Evolutionary conservation across 1,139 yeast genomes (phyloP).

Genomic region (Geotrichum cucujoidarum): DNA sequence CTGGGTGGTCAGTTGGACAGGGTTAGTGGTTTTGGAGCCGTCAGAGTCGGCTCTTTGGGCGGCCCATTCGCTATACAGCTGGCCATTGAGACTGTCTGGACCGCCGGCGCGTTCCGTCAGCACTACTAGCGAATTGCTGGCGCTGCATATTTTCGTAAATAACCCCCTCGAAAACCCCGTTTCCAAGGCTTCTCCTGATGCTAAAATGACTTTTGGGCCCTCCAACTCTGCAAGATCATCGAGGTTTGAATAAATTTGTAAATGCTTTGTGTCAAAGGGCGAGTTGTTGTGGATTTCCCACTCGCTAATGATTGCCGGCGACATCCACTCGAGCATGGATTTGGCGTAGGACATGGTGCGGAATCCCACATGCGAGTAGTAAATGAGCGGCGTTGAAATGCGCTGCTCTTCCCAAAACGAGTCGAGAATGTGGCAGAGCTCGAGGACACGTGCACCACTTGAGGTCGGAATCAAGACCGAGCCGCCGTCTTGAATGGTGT

Average conservation of each 20-base stretch:
- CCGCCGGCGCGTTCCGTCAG: slow-evolving; percentile 59
- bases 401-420: slow-evolving; percentile 51
- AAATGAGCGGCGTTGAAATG: slow-evolving; percentile 55
- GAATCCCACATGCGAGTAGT: slow-evolving; percentile 74
- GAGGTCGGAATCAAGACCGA: slow-evolving; percentile 80
- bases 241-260: slow-evolving; percentile 50
- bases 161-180: slow-evolving; percentile 61
- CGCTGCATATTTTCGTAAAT: slow-evolving; percentile 55
- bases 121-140: slow-evolving; percentile 63
- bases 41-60: slow-evolving; percentile 15
- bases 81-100: slow-evolving; percentile 40
- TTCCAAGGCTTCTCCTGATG: slow-evolving; percentile 66
- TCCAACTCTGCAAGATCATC: slow-evolving; percentile 52
- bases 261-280: slow-evolving; percentile 59
- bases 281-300: slow-evolving; percentile 72
- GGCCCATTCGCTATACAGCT: slow-evolving; percentile 57
- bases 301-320: slow-evolving; percentile 67
- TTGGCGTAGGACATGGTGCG: slow-evolving; percentile 78
- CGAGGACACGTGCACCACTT: slow-evolving; percentile 78
- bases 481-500: slow-evolving; percentile 65
- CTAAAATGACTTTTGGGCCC: slow-evolving; percentile 77
- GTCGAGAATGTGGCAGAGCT: slow-evolving; percentile 67
- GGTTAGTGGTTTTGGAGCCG: slow-evolving; percentile 10
- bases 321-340: slow-evolving; percentile 94
- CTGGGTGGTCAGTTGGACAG: slow-evolving; percentile 25